Conservation (phyloP, 1,284 basidiomycete genomes). For the Ganoderma lingzhi region DNA sequence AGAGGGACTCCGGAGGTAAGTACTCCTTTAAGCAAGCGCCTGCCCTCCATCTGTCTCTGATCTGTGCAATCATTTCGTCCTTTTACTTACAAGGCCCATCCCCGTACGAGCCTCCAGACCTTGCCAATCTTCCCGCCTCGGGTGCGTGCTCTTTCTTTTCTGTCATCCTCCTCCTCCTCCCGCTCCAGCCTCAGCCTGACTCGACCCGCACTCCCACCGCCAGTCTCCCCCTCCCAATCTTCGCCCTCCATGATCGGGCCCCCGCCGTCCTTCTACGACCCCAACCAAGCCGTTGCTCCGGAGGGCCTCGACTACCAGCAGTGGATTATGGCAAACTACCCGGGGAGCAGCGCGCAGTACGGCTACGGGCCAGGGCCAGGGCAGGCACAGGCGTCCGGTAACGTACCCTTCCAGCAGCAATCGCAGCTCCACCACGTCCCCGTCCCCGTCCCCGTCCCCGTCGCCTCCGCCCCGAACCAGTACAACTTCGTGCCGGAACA, state of each 20-base stretch:
- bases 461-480: conserved; percentile 31
- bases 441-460: conserved; percentile 12
- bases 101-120: conserved; percentile 19
- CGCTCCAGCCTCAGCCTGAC: conserved; percentile 4
- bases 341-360: conserved; percentile 20
- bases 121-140: conserved; percentile 30
- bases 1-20: conserved; percentile 31
- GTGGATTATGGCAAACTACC: conserved; percentile 36
- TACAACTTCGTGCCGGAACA: conserved; percentile 37
- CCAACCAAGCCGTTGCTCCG: conserved; percentile 33
- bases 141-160: conserved; percentile 17
- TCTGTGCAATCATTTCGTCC: conserved; percentile 28
- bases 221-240: conserved; percentile 18
- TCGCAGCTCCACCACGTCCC: conserved; percentile 36
- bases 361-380: conserved; percentile 8
- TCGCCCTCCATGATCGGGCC: conserved; percentile 40
- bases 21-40: conserved; percentile 24
- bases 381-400: conserved; percentile 30
- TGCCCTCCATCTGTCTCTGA: conserved; percentile 21
- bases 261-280: conserved; percentile 41
- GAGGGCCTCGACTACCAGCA: conserved; percentile 39
- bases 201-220: neutral
- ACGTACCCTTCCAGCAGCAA: conserved; percentile 30
- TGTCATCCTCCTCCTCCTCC: conserved; percentile 5
- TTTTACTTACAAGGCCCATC: conserved; percentile 24